Evolutionary conservation across 2,329 filamentous ascomycete species (phyloP).

Genomic region (Pseudodiploospora longispora): DNA sequence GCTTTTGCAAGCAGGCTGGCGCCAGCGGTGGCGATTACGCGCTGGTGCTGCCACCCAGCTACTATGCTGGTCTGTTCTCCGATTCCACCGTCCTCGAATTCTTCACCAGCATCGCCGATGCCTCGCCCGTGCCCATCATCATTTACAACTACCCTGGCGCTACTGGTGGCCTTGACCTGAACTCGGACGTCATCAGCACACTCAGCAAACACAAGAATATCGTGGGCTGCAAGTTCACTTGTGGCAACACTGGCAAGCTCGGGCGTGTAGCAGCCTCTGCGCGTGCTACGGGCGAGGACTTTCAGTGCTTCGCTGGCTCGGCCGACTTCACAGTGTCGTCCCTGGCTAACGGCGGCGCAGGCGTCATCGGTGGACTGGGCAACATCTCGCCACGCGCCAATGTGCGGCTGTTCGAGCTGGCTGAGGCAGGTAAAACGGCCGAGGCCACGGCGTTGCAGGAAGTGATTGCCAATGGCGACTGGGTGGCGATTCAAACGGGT

Average conservation of each 20-base stretch:
- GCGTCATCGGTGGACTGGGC: conserved; percentile 63
- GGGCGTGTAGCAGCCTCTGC: conserved; percentile 47
- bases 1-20: conserved; percentile 60
- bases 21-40: conserved; percentile 66
- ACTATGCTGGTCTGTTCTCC: conserved; percentile 62
- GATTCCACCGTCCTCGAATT: conserved; percentile 52
- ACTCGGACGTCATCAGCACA: conserved; percentile 52
- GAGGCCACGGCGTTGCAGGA: conserved; percentile 60
- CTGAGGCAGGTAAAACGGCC: conserved; percentile 44
- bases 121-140: conserved; percentile 56
- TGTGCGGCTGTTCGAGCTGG: conserved; percentile 53
- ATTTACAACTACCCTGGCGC: conserved; percentile 65
- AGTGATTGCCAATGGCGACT: conserved; percentile 59
- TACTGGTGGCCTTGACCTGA: conserved; percentile 54
- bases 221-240: conserved; percentile 61
- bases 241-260: conserved; percentile 62
- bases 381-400: conserved; percentile 64
- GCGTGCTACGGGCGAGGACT: conserved; percentile 45
- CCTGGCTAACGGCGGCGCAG: conserved; percentile 59
- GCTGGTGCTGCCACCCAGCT: conserved; percentile 67
- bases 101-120: conserved; percentile 57
- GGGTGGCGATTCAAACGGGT: conserved; percentile 63
- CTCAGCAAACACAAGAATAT: conserved; percentile 57
- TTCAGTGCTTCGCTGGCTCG: conserved; percentile 64
- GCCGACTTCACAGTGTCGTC: conserved; percentile 67